phyloP scores from a whole-genome alignment of 805 yeast species.

The Pichia deserticola region DNA sequence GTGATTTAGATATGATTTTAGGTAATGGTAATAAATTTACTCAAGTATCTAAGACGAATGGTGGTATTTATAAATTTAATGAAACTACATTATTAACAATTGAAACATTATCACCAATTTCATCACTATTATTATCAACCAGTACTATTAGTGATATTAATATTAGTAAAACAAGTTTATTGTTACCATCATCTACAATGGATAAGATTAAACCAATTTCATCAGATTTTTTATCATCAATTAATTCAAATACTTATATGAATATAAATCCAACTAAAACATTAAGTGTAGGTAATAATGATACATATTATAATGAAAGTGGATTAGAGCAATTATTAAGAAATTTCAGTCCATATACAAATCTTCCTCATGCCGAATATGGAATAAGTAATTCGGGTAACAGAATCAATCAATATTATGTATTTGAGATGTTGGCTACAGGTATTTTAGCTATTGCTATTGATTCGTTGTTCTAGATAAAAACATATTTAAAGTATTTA shows the following conservation, averaged over 20 bases:
- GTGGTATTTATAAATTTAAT: too few relatives aligned
- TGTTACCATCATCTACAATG: neutral
- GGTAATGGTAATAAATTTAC: neutral
- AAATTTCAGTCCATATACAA: constrained; percentile 17
- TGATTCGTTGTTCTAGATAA: neutral
- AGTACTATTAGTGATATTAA: neutral
- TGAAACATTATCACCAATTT: neutral
- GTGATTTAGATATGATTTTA: neutral
- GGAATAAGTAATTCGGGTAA: constrained; percentile 13
- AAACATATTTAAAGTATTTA: neutral
- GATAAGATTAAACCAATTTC: neutral
- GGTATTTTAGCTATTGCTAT: too few relatives aligned
- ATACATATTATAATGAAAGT: neutral
- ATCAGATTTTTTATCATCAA: neutral
- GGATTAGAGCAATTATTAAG: constrained; percentile 1
- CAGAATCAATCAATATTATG: neutral
- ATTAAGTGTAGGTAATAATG: too few relatives aligned
- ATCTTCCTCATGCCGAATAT: constrained; percentile 19
- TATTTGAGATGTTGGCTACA: neutral
- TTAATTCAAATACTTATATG: too few relatives aligned
- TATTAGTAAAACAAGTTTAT: neutral
- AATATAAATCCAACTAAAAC: neutral
- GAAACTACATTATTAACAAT: too few relatives aligned
- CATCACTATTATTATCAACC: neutral
- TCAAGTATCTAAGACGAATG: too few relatives aligned